Conservation (phyloP, 2,329 filamentous ascomycete species). For the Sporothrix inflata region DNA sequence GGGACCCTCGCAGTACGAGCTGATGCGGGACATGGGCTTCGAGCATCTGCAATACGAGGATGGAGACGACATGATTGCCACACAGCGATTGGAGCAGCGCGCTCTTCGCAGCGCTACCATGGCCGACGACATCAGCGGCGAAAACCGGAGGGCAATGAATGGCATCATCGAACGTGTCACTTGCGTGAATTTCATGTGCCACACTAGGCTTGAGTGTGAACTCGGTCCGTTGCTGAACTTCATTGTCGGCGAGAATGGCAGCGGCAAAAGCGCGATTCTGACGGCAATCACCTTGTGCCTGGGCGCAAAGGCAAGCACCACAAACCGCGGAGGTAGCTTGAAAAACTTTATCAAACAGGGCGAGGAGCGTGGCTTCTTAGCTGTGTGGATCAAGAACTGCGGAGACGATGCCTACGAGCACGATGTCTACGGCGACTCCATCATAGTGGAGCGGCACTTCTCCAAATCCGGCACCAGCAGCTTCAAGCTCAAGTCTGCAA, state of each 20-base stretch:
- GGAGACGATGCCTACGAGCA: conserved; percentile 82
- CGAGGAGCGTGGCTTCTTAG: conserved; percentile 72
- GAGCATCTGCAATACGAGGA: conserved; percentile 60
- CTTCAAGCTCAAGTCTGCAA: conserved; percentile 82
- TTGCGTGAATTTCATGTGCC: conserved; percentile 96
- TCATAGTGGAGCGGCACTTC: conserved; percentile 91
- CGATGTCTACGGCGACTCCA: conserved; percentile 79
- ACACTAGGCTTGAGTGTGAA: conserved; percentile 76
- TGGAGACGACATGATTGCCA: conserved; percentile 65
- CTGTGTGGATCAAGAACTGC: conserved; percentile 88
- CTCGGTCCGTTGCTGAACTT: conserved; percentile 98
- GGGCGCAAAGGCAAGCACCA: conserved; percentile 90
- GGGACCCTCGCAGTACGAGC: conserved; percentile 60
- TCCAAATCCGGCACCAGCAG: conserved; percentile 72
- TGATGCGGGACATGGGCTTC: conserved; percentile 62
- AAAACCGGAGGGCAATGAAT: conserved; percentile 77
- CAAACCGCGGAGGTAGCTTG: conserved; percentile 86
- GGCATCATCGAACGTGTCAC: conserved; percentile 87
- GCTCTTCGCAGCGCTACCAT: conserved; percentile 27
- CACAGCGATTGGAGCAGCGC: conserved; percentile 62
- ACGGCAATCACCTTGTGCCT: conserved; percentile 92
- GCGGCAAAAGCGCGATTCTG: conserved; percentile 93
- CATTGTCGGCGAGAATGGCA: conserved; percentile 96
- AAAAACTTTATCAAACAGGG: conserved; percentile 91
- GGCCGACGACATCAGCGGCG: conserved; percentile 45